phyloP scores from a whole-genome alignment of 495 filamentous ascomycete species.

The Massariosphaeria phaeospora region DNA sequence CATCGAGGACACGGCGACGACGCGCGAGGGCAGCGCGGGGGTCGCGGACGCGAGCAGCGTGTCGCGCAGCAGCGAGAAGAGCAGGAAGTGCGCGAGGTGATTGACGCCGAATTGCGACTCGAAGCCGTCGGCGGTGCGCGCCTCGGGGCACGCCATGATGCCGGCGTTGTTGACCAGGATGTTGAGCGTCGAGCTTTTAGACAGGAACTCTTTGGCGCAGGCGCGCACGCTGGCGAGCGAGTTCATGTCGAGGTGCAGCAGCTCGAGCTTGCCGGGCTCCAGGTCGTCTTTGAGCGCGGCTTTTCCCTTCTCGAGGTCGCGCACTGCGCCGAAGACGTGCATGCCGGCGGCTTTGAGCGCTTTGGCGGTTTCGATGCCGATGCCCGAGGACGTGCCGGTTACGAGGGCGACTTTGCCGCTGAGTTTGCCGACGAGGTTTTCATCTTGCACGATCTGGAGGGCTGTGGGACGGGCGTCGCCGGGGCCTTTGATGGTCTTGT shows the following conservation, averaged over 20 bases:
- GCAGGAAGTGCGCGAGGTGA: slow-evolving; percentile 34
- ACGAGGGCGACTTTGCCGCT: slow-evolving; percentile 59
- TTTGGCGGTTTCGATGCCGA: slow-evolving; percentile 49
- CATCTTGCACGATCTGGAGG: slow-evolving; percentile 45
- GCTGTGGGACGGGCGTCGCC: slow-evolving; percentile 34
- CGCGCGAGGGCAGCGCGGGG: slow-evolving; percentile 26
- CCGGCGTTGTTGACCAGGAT: slow-evolving; percentile 33
- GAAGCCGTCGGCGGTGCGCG: slow-evolving; percentile 25
- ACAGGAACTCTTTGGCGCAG: slow-evolving; percentile 38
- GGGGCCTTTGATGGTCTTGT: slow-evolving; percentile 31
- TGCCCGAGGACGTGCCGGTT: slow-evolving; percentile 61
- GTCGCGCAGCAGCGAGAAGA: slow-evolving; percentile 31
- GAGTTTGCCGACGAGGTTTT: slow-evolving; percentile 31
- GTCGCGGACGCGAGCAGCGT: slow-evolving; percentile 25
- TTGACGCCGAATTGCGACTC: slow-evolving; percentile 34
- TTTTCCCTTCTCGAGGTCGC: slow-evolving; percentile 42
- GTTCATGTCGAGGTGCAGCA: slow-evolving; percentile 46
- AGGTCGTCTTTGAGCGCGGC: slow-evolving; percentile 28
- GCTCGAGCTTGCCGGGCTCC: slow-evolving; percentile 32
- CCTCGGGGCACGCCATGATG: slow-evolving; percentile 28
- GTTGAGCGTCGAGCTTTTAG: slow-evolving; percentile 33
- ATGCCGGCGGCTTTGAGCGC: slow-evolving; percentile 48
- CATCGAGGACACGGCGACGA: slow-evolving; percentile 25
- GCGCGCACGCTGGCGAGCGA: slow-evolving; percentile 46
- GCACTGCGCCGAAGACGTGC: slow-evolving; percentile 44